Evolutionary conservation across 768 basidiomycete genomes (phyloP).

Genomic region (Paxillus ammoniavirescens): DNA sequence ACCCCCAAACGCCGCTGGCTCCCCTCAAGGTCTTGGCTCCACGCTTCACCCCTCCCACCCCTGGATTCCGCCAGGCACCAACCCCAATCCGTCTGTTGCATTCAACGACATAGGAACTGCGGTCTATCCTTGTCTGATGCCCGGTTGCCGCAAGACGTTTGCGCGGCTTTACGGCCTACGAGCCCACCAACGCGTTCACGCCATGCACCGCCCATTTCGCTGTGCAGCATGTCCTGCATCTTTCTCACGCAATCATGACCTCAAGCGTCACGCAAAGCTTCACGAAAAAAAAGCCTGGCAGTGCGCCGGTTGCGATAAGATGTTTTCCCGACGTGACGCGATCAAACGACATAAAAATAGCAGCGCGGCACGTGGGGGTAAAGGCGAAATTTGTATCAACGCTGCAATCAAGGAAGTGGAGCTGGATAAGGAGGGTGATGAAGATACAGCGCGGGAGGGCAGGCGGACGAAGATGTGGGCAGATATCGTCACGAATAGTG

Average conservation of each 20-base stretch:
- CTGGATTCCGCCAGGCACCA: conserved; percentile 25
- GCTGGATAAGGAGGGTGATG: conserved; percentile 38
- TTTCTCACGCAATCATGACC: conserved; percentile 76
- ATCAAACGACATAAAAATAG: conserved; percentile 76
- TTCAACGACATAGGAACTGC: conserved; percentile 63
- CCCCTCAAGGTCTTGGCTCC: conserved; percentile 28
- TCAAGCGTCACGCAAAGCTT: conserved; percentile 72
- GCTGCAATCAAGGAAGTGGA: conserved; percentile 65
- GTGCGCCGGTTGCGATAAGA: conserved; percentile 70
- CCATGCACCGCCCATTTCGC: conserved; percentile 61
- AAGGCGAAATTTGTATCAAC: conserved; percentile 49
- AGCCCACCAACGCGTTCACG: conserved; percentile 67
- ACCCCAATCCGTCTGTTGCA: conserved; percentile 23
- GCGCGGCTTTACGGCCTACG: conserved; percentile 68
- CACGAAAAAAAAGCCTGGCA: conserved; percentile 75
- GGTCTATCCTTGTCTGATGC: conserved; percentile 75
- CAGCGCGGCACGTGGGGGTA: conserved; percentile 48
- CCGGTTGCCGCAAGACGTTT: conserved; percentile 67
- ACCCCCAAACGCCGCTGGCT: conserved; percentile 28
- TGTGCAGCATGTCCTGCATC: conserved; percentile 69
- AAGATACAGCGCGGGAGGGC: conserved; percentile 47
- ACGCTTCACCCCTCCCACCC: conserved; percentile 33
- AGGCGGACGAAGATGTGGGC: conserved; percentile 65
- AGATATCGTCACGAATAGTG: conserved; percentile 47
- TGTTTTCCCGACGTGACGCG: conserved; percentile 76